Conservation (phyloP, 805 yeast species). For the Saitoella complicata region DNA sequence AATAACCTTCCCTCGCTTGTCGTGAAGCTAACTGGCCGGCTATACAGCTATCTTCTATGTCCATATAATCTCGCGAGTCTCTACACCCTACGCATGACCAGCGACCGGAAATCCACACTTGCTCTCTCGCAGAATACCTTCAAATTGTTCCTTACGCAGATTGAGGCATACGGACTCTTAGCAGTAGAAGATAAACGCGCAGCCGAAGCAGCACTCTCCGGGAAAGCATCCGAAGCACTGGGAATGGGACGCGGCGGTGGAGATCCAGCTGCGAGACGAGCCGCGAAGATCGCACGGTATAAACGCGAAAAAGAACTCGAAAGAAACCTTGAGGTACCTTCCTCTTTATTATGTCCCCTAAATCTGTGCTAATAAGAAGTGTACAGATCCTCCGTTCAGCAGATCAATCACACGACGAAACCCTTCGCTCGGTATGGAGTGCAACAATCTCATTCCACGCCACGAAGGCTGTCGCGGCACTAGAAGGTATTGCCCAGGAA, state of each 20-base stretch:
- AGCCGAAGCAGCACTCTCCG: constrained; percentile 2
- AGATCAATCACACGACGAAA: constrained; percentile 35
- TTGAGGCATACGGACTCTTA: constrained; percentile 9
- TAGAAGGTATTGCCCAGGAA: constrained; percentile 53
- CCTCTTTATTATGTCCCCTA: too few species aligned
- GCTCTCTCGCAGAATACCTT: constrained; percentile 6
- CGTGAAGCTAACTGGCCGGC: too few species aligned
- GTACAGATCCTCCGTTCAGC: background rate
- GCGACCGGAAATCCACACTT: constrained; percentile 7
- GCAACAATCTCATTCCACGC: constrained; percentile 40
- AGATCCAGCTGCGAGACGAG: constrained; percentile 35
- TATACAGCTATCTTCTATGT: too few species aligned
- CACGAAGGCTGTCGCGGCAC: constrained; percentile 34
- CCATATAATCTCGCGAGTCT: constrained; percentile 14
- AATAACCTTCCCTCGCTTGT: too few species aligned
- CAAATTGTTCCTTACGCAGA: constrained; percentile 4
- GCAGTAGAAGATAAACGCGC: background rate
- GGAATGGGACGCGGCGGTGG: constrained; percentile 2
- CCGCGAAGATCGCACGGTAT: constrained; percentile 55
- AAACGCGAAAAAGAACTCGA: constrained; percentile 42
- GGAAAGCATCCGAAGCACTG: constrained; percentile 5
- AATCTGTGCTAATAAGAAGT: too few species aligned
- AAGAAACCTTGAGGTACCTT: constrained; percentile 25
- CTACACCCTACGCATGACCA: background rate
- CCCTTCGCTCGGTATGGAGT: constrained; percentile 36